These are phyloP conservation scores for Debaryomyces prosopidis DNA, from an alignment of 805 yeast genomes.

Conservation along the genomic window DNA sequence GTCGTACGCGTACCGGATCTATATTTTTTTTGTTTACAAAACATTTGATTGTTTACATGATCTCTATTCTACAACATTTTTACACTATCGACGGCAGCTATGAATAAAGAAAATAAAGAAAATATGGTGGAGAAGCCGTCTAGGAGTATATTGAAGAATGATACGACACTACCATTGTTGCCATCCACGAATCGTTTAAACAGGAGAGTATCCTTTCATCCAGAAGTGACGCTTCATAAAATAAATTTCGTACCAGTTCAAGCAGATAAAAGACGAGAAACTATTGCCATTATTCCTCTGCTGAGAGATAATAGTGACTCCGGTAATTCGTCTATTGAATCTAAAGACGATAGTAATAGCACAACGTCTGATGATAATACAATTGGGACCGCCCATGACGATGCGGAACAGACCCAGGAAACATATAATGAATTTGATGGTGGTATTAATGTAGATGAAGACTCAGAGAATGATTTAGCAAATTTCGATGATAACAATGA, in stretches of 20 bases:
- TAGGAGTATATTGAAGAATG: conserved; percentile 23
- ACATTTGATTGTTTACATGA: background rate
- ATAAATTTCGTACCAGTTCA: conserved; percentile 37
- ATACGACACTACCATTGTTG: conserved; percentile 21
- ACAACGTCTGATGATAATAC: conserved; percentile 4
- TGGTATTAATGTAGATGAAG: conserved; percentile 18
- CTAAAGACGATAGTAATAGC: background rate
- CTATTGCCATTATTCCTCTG: conserved; percentile 23
- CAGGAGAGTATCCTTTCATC: conserved; percentile 76
- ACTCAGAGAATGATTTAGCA: conserved; percentile 24
- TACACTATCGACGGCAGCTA: background rate
- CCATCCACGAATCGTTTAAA: conserved; percentile 12
- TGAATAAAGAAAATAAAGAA: conserved; percentile 5
- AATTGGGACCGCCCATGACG: background rate
- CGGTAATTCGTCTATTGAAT: background rate
- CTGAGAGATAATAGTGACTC: conserved; percentile 2
- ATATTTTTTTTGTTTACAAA: background rate
- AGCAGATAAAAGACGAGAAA: conserved; percentile 22
- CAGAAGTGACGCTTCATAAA: conserved; percentile 67
- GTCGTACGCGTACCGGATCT: background rate
- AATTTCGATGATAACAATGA: conserved; percentile 4
- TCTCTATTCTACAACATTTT: too few relatives aligned
- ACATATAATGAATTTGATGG: conserved; percentile 6
- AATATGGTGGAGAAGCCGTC: conserved; percentile 6
- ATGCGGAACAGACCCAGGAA: background rate